Evolutionary conservation across 2,329 filamentous ascomycete genomes (phyloP).

Genomic region (Xylariaceae sp.): DNA sequence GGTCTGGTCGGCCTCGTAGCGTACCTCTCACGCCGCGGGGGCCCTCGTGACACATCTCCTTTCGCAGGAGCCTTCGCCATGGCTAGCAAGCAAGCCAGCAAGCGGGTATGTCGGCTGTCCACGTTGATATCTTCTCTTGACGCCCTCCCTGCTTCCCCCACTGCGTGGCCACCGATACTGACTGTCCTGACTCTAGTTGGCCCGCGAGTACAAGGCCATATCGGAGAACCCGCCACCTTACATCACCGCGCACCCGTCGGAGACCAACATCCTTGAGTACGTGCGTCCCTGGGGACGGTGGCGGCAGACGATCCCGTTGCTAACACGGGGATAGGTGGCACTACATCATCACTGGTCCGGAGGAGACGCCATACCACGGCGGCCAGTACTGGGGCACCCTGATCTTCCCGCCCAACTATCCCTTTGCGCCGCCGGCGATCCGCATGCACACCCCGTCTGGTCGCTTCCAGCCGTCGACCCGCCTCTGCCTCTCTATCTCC

Average conservation of each 20-base stretch:
- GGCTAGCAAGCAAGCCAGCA: conserved; percentile 67
- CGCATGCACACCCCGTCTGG: conserved; percentile 98
- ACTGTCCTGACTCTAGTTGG: conserved; percentile 42
- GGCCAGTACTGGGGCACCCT: conserved; percentile 98
- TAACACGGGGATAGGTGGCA: conserved; percentile 58
- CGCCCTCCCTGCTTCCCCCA: background rate
- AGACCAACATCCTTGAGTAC: conserved; percentile 84
- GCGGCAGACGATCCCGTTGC: conserved; percentile 1
- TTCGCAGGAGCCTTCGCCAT: conserved; percentile 36
- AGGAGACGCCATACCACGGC: conserved; percentile 85
- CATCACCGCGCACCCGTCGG: conserved; percentile 82
- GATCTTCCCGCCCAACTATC: conserved; percentile 92
- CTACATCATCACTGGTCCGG: conserved; percentile 90
- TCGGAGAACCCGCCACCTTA: conserved; percentile 75
- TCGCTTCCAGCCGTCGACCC: conserved; percentile 85
- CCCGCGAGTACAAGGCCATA: conserved; percentile 56
- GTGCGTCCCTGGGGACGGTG: conserved; percentile 25
- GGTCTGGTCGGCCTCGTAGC: no score
- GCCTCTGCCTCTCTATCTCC: conserved; percentile 89
- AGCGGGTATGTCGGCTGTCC: conserved; percentile 58
- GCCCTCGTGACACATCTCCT: conserved; percentile 13
- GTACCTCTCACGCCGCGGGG: no score
- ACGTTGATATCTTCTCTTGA: no score
- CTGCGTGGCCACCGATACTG: no score
- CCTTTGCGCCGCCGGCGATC: conserved; percentile 93